A percentile compares a stretch with the other conserved stretches of the same genome.
Conservation (phyloP, 2,329 filamentous ascomycete genomes). For the Botrytis fabae region DNA sequence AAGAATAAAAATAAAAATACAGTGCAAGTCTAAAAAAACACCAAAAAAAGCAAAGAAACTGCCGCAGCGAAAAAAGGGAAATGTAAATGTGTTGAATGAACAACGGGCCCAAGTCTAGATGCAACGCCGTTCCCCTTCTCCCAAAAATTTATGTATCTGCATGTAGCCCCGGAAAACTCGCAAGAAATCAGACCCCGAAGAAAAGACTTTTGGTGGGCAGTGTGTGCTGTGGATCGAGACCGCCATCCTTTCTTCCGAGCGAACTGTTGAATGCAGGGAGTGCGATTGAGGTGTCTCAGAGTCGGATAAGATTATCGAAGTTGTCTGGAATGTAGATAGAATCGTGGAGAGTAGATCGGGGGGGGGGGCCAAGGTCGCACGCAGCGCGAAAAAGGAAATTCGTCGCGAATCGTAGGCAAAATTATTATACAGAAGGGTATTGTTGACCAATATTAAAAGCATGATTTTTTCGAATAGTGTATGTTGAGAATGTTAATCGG, state of each 20-base stretch:
- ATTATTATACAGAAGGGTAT: slow-evolving; percentile 23
- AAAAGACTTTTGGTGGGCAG: slow-evolving; percentile 18
- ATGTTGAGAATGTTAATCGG: slow-evolving; percentile 6
- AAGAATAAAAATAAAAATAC: slow-evolving; percentile 24
- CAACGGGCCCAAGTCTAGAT: slow-evolving; percentile 32
- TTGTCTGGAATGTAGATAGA: slow-evolving; percentile 24
- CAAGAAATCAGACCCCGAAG: slow-evolving; percentile 16
- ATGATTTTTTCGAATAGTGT: slow-evolving; percentile 20
- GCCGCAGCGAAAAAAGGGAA: slow-evolving; percentile 21
- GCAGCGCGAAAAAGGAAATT: slow-evolving; percentile 25
- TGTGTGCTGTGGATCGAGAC: slow-evolving; percentile 36
- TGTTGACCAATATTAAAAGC: slow-evolving; percentile 23
- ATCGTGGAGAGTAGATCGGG: slow-evolving; percentile 17
- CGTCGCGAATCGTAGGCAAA: slow-evolving; percentile 25
- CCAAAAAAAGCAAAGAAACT: slow-evolving; percentile 19
- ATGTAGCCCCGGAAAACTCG: slow-evolving; percentile 18
- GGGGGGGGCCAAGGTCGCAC: slow-evolving; percentile 20
- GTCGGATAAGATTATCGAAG: slow-evolving; percentile 9
- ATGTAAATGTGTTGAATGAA: slow-evolving; percentile 24
- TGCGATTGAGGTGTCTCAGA: slow-evolving; percentile 18
- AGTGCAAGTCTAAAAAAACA: slow-evolving; percentile 26
- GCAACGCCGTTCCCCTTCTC: slow-evolving; percentile 31
- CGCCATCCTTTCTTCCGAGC: slow-evolving; percentile 19
- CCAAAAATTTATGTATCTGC: slow-evolving; percentile 19
- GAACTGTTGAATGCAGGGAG: slow-evolving; percentile 23